phyloP scores from a whole-genome alignment of 2,329 filamentous ascomycete species.

The Monosporascus sp. region DNA sequence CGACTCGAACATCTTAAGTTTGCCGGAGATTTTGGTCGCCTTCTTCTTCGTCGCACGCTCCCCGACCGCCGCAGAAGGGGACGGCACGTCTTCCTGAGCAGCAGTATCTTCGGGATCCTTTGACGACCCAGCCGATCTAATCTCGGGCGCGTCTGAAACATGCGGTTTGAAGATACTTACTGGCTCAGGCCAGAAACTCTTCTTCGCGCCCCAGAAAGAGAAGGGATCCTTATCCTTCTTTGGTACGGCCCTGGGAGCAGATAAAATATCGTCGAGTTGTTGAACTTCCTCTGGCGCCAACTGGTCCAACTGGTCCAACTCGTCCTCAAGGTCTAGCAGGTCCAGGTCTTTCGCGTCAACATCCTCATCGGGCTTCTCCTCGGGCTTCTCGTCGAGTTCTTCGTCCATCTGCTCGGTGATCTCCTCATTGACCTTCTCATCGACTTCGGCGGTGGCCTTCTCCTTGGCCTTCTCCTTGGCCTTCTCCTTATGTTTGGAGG shows the following conservation, averaged over 20 bases:
- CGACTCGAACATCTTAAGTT: conserved; percentile 50
- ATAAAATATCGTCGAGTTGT: conserved; percentile 23
- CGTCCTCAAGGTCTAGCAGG: conserved; percentile 21
- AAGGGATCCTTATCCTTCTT: conserved; percentile 35
- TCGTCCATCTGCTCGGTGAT: conserved; percentile 18
- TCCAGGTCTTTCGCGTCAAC: conserved; percentile 22
- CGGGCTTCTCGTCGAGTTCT: conserved; percentile 17
- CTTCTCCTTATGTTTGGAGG: conserved; percentile 22
- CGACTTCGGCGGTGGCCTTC: conserved; percentile 10
- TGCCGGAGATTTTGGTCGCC: conserved; percentile 50
- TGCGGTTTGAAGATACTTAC: conserved; percentile 19
- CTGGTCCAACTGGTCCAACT: conserved; percentile 8
- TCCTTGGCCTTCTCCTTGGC: conserved; percentile 7
- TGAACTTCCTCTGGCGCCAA: background rate
- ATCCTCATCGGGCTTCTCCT: conserved; percentile 15
- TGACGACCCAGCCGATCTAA: conserved; percentile 46
- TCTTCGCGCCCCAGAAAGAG: conserved; percentile 51
- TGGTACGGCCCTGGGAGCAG: conserved; percentile 16
- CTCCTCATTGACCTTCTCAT: conserved; percentile 15
- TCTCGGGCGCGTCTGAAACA: conserved; percentile 31
- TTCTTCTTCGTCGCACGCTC: conserved; percentile 42
- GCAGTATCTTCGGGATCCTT: conserved; percentile 40
- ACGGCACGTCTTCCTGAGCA: conserved; percentile 33
- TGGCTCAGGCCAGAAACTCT: conserved; percentile 28
- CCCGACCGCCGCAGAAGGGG: conserved; percentile 30